Base-by-base conservation (phyloP, 176 grass and related monocot genomes). In the Themeda triandra region DNA sequence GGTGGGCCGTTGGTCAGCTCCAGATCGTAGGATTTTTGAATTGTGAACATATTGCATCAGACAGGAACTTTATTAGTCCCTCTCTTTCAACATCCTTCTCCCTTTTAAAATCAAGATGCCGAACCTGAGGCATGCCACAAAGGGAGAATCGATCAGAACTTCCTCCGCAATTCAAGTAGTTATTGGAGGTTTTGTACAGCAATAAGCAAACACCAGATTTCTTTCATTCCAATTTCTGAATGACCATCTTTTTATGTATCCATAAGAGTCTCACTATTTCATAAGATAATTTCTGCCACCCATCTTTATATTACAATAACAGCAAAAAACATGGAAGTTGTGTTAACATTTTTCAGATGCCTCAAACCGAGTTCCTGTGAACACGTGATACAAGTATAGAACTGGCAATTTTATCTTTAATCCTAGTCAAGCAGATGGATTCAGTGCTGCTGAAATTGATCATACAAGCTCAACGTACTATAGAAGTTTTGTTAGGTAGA, bases 11-110 rank as follows among this genome's bases (percentile, higher is more conserved):
- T 28, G 65, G 93, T 39, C 63, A 30, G 17, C 63, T 92, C 93
- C 96, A 95, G 82, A 92, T 95, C 63, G 86, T 85, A 88, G 84
- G 89, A 88, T 95, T 91, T 86, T 91, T 98, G 82, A 92, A 95
- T 51, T 90, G 93, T 70, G 86, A 86, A 77, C 87, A 95, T 86
- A 95, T 92, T n/a, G 85, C 85, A n/a, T 98, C 96, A 53, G 80
- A 87, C 63, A 98, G 75, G 81, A 98, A 98, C 85, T 88, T 90
- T 14, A 92, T 86, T 86, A 98, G 75, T 36, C 95, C 91, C 42
- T 66, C 96, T 81, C 89, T 94, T 24, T 86, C 83, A 69, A 98
- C 82, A 31, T 89, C 89, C 81, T 93, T 98, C 74, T 92, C 96
- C 82, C 74, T 98, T 83, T 89, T 98, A 41, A 92, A 73, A 85